Evolutionary conservation across 306 rosid genomes (phyloP).

Genomic region (Geum urbanum): DNA sequence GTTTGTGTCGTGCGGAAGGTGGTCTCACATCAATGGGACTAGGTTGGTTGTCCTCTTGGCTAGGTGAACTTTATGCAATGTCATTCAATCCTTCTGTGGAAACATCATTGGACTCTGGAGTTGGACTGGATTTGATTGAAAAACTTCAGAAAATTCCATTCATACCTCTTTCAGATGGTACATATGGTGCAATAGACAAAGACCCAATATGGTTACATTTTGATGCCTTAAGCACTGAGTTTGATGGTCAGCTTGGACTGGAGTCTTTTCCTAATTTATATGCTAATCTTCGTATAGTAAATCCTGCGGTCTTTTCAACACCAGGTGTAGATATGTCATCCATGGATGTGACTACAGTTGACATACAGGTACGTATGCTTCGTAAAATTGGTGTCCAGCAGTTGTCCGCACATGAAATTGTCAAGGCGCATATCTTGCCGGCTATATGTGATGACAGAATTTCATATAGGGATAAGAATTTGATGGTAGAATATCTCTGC

Average conservation of each 20-base stretch:
- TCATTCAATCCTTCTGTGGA: constrained; percentile 43
- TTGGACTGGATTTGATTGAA: constrained; percentile 40
- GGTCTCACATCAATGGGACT: constrained; percentile 54
- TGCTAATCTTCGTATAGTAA: constrained; percentile 68
- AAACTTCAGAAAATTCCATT: constrained; percentile 50
- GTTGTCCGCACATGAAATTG: constrained; percentile 86
- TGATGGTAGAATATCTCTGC: constrained; percentile 83
- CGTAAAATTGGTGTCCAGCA: constrained; percentile 70
- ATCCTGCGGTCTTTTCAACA: constrained; percentile 59
- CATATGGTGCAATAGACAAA: constrained; percentile 58
- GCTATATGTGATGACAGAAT: constrained; percentile 44
- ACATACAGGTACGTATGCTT: constrained; percentile 56
- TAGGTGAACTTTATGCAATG: constrained; percentile 49
- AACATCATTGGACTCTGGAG: constrained; percentile 35
- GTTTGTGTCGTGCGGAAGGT: constrained; percentile 43
- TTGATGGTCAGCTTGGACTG: constrained; percentile 49
- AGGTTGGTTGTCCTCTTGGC: constrained; percentile 73
- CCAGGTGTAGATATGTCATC: constrained; percentile 39
- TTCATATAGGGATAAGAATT: constrained; percentile 30
- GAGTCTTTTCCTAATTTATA: constrained; percentile 68
- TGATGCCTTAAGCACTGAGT: constrained; percentile 40
- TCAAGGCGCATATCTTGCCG: constrained; percentile 78
- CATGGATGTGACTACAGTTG: constrained; percentile 34
- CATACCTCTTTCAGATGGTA: constrained; percentile 90
- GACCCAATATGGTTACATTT: constrained; percentile 86